These are phyloP conservation scores for Allium fistulosum DNA, from an alignment of 106 monocot species.

Conservation along the genomic window DNA sequence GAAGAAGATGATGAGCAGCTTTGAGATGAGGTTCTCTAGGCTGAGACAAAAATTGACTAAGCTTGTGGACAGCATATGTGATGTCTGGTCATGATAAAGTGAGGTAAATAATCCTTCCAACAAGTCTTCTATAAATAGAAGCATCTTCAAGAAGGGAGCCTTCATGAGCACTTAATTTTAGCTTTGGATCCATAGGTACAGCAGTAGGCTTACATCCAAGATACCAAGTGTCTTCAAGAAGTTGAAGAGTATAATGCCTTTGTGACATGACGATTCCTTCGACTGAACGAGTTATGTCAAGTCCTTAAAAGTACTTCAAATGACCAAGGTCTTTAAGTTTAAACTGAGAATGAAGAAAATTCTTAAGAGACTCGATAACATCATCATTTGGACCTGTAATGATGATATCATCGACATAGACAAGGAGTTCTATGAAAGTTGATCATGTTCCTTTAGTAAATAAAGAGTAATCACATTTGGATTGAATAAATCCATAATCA, in stretches of 20 bases:
- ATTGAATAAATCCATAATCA: background rate
- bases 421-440: background rate
- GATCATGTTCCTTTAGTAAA: background rate
- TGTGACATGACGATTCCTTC: background rate
- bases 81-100: too few species aligned
- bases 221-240: too few species aligned
- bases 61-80: too few species aligned
- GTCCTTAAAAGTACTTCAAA: background rate
- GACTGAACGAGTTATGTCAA: background rate
- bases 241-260: background rate
- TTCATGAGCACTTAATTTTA: too few species aligned
- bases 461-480: background rate
- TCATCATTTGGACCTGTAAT: background rate
- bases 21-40: too few species aligned
- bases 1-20: too few species aligned
- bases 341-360: background rate
- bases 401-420: background rate
- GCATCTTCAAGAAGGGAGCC: too few species aligned
- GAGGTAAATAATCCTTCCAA: too few species aligned
- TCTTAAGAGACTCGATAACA: background rate
- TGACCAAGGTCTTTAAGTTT: constrained; percentile 1
- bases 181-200: too few species aligned
- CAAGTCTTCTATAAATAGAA: too few species aligned
- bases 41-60: too few species aligned
- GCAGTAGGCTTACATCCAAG: too few species aligned